Conservation (phyloP, 1,284 basidiomycete species). For the Marasmius sp. region DNA sequence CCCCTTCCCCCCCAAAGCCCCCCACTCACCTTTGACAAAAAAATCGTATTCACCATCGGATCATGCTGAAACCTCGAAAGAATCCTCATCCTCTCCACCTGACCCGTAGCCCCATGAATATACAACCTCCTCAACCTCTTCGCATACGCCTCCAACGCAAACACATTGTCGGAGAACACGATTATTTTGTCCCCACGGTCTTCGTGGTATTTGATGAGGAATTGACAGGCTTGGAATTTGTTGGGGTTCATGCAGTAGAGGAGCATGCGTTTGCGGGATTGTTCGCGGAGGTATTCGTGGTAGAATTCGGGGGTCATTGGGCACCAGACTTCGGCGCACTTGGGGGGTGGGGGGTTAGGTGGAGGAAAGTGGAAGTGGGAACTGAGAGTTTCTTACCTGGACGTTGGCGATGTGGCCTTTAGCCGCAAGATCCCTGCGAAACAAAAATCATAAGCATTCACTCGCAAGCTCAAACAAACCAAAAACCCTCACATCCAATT, state of each 20-base stretch:
- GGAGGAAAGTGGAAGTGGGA: background rate
- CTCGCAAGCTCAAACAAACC: conserved; percentile 1
- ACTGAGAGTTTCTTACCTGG: conserved; percentile 60
- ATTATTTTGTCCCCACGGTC: conserved; percentile 98
- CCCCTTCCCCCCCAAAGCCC: no score
- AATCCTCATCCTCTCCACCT: conserved; percentile 95
- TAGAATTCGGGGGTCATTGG: conserved; percentile 99
- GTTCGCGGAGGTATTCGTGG: conserved; percentile 93
- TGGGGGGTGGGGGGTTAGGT: conserved; percentile 5
- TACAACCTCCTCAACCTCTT: conserved; percentile 92
- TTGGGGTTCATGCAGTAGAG: conserved; percentile 99
- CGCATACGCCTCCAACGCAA: conserved; percentile 91
- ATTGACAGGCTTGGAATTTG: conserved; percentile 99
- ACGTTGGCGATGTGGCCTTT: conserved; percentile 99
- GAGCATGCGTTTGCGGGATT: conserved; percentile 91
- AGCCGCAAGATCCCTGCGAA: conserved; percentile 82
- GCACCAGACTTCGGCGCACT: conserved; percentile 99
- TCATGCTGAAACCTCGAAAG: conserved; percentile 96
- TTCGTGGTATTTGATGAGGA: conserved; percentile 98
- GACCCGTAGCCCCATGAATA: conserved; percentile 96
- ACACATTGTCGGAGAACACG: conserved; percentile 99
- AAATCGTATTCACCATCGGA: conserved; percentile 96
- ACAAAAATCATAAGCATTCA: conserved; percentile 1
- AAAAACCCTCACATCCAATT: conserved; percentile 86
- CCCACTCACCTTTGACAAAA: conserved; percentile 90